These are phyloP conservation scores for Schizothecium vesticola DNA, from an alignment of 495 filamentous ascomycete genomes.

Conservation along the genomic window DNA sequence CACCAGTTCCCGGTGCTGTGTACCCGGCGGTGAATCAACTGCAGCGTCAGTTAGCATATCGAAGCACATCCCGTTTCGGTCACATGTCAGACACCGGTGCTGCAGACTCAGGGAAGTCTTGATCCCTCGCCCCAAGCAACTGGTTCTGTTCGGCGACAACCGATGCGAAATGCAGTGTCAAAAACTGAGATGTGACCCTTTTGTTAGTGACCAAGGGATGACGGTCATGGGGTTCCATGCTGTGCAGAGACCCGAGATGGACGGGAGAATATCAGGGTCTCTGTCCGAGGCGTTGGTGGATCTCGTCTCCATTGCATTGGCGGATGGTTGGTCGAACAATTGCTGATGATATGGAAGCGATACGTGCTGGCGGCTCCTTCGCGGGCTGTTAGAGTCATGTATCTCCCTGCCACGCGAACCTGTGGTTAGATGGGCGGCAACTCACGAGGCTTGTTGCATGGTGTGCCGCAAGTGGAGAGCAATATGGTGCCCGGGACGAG, in stretches of 20 bases:
- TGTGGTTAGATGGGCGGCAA: neutral
- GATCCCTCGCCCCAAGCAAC: neutral
- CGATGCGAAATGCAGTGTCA: neutral
- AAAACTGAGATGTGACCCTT: neutral
- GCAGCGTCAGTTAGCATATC: constrained; percentile 4
- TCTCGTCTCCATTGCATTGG: too few species aligned
- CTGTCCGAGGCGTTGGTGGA: too few species aligned
- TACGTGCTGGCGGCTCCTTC: neutral
- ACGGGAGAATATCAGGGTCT: too few species aligned
- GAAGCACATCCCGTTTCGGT: constrained; percentile 2
- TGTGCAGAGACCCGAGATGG: too few species aligned
- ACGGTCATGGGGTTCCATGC: neutral
- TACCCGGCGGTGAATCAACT: neutral
- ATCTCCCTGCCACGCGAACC: too few species aligned
- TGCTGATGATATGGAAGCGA: neutral
- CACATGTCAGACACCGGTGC: constrained; percentile 3
- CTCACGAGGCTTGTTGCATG: neutral
- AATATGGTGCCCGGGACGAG: neutral
- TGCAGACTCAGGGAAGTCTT: neutral
- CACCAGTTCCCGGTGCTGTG: neutral
- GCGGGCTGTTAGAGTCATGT: too few species aligned
- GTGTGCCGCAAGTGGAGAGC: neutral
- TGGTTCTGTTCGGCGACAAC: neutral
- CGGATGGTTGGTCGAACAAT: too few species aligned
- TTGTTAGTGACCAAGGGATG: neutral